phyloP scores from a whole-genome alignment of 306 rosid genomes.

The Canavalia ensiformis region DNA sequence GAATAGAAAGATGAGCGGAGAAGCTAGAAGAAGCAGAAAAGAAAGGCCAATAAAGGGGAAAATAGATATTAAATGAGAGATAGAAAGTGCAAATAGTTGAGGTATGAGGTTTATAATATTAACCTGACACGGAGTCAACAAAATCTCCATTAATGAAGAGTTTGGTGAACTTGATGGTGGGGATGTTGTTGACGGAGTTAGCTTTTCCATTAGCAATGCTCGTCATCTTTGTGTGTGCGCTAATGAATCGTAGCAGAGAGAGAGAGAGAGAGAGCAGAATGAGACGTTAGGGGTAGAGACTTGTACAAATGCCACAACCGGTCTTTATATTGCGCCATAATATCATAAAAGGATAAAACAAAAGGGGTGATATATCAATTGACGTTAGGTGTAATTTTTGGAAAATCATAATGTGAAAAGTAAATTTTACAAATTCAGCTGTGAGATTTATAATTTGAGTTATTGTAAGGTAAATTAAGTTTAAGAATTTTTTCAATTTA shows the following conservation, averaged over 20 bases:
- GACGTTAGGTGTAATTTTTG: not conserved
- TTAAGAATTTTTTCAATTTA: no score
- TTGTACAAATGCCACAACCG: not conserved
- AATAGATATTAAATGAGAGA: not conserved
- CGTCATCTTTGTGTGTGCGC: constrained; percentile 22
- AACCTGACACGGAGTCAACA: constrained; percentile 80
- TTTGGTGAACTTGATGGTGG: constrained; percentile 75
- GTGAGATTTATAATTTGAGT: no score
- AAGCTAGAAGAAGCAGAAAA: not conserved
- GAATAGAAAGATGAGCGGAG: not conserved
- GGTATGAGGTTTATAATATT: not conserved
- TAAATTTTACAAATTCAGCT: no score
- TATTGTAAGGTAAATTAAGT: no score
- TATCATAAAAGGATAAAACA: no score
- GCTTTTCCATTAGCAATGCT: not conserved
- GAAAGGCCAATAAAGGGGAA: not conserved
- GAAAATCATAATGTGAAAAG: not conserved
- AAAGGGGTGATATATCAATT: not conserved
- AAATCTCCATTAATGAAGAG: constrained; percentile 87
- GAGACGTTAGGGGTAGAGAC: not conserved
- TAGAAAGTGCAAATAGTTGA: not conserved
- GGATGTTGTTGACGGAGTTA: constrained; percentile 25
- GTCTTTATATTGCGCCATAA: no score
- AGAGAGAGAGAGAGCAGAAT: not conserved
- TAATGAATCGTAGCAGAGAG: not conserved